These are phyloP conservation scores for Diaporthe aspalathi DNA, from an alignment of 2,329 filamentous ascomycete genomes.

Conservation along the genomic window DNA sequence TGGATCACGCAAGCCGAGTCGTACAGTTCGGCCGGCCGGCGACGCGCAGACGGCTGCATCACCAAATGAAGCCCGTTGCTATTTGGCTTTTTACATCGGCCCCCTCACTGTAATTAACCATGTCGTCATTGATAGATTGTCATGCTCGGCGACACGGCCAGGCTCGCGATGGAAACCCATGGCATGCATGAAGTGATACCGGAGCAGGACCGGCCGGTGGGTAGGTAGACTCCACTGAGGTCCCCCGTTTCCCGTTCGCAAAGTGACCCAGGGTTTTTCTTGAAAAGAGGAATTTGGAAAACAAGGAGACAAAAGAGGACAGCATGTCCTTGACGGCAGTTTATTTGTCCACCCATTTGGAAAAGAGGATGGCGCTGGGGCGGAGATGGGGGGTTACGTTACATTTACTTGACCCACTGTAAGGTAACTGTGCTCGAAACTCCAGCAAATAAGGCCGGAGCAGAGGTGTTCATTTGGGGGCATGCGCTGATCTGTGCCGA, in stretches of 20 bases:
- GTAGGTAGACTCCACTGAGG: not conserved
- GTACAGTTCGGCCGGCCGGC: not conserved
- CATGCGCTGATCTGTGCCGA: slow-evolving; percentile 15
- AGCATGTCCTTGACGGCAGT: slow-evolving; percentile 7
- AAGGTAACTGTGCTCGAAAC: slow-evolving; percentile 12
- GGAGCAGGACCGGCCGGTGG: slow-evolving; percentile 1
- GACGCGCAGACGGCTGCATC: slow-evolving; percentile 13
- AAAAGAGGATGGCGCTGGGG: not conserved
- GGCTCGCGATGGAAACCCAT: not conserved
- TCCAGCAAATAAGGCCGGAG: slow-evolving; percentile 11
- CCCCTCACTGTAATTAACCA: not conserved
- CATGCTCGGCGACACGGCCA: not conserved
- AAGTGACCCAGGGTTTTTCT: not conserved
- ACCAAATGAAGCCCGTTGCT: not conserved
- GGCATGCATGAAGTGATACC: not conserved
- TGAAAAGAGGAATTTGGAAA: too few species aligned
- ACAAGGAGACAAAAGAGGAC: slow-evolving; percentile 3
- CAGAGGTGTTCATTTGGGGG: not conserved
- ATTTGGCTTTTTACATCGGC: not conserved
- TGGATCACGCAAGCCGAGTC: not conserved
- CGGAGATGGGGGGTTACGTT: not conserved
- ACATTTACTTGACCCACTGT: too few species aligned
- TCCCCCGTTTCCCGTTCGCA: not conserved
- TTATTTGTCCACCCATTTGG: slow-evolving; percentile 1
- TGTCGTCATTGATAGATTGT: not conserved